Conservation (phyloP, 768 basidiomycete genomes). For the Trametopsis cervina region DNA sequence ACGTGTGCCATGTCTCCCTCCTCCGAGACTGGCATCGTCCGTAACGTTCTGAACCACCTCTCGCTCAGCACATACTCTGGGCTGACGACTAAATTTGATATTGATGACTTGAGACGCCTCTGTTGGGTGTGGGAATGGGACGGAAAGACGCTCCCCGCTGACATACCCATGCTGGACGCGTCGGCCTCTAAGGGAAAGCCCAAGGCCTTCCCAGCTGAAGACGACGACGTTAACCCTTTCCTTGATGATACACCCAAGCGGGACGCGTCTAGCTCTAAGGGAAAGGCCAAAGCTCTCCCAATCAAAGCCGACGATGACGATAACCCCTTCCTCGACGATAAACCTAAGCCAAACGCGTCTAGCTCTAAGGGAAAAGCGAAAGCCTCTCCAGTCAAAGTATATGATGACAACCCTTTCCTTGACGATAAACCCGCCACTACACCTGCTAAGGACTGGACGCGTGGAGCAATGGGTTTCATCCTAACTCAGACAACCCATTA, state of each 20-base stretch:
- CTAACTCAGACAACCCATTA: slow-evolving; percentile 68
- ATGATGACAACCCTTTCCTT: slow-evolving; percentile 71
- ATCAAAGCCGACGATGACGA: slow-evolving; percentile 45
- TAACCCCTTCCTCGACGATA: slow-evolving; percentile 63
- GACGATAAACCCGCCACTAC: slow-evolving; percentile 27
- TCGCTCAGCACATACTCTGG: slow-evolving; percentile 66
- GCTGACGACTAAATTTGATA: slow-evolving; percentile 51
- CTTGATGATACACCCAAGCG: slow-evolving; percentile 31
- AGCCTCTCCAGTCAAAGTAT: slow-evolving; percentile 23
- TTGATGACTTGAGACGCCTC: slow-evolving; percentile 66
- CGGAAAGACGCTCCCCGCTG: slow-evolving; percentile 33
- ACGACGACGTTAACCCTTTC: slow-evolving; percentile 64
- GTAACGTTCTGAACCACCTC: slow-evolving; percentile 73
- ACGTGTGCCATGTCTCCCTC: slow-evolving; percentile 74
- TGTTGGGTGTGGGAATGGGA: slow-evolving; percentile 95
- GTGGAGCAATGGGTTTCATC: slow-evolving; percentile 76
- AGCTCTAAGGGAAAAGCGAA: slow-evolving; percentile 3
- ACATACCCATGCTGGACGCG: not conserved
- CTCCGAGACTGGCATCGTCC: slow-evolving; percentile 67
- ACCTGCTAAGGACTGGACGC: slow-evolving; percentile 60
- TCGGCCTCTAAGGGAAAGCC: slow-evolving; percentile 6
- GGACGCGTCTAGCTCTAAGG: slow-evolving; percentile 5
- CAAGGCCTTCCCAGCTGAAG: slow-evolving; percentile 6
- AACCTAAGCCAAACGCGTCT: slow-evolving; percentile 14
- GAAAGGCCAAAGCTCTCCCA: not conserved